Evolutionary conservation across 805 yeast genomes (phyloP).

Genomic region (Starmera quercuum): DNA sequence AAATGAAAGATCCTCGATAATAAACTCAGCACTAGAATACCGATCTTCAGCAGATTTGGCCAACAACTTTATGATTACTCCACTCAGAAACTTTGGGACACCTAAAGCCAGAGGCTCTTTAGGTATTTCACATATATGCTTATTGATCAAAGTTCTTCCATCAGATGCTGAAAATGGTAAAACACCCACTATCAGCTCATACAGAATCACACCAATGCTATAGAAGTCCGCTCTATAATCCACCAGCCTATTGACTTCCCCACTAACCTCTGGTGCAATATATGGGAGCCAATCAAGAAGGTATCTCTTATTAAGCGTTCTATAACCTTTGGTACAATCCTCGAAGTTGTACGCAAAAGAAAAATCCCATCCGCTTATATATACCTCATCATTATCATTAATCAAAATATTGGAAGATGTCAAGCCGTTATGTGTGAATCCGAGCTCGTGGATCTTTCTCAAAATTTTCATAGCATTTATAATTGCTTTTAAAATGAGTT

Average conservation of each 20-base stretch:
- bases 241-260: constrained; percentile 28
- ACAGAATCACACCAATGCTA: constrained; percentile 41
- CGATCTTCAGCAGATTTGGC: constrained; percentile 33
- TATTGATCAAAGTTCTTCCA: constrained; percentile 28
- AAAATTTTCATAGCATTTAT: constrained; percentile 19
- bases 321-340: constrained; percentile 31
- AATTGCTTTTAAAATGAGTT: constrained; percentile 14
- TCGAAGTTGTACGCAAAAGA: constrained; percentile 34
- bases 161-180: constrained; percentile 36
- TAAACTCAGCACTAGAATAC: constrained; percentile 25
- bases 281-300: constrained; percentile 35
- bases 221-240: constrained; percentile 43
- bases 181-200: constrained; percentile 38
- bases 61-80: constrained; percentile 33
- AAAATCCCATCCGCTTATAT: constrained; percentile 42
- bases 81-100: constrained; percentile 23
- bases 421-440: constrained; percentile 41
- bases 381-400: constrained; percentile 27
- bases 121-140: constrained; percentile 34
- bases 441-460: constrained; percentile 27
- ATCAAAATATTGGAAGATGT: constrained; percentile 31
- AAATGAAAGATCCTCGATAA: constrained; percentile 29
- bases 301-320: constrained; percentile 31
- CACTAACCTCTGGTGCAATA: constrained; percentile 43
- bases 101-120: constrained; percentile 25